Percentiles rank a stretch among this genome's conserved stretches.
These are phyloP conservation scores for Monocercomonoides exilis DNA, from an alignment of 78 protist species.

Conservation along the genomic window DNA sequence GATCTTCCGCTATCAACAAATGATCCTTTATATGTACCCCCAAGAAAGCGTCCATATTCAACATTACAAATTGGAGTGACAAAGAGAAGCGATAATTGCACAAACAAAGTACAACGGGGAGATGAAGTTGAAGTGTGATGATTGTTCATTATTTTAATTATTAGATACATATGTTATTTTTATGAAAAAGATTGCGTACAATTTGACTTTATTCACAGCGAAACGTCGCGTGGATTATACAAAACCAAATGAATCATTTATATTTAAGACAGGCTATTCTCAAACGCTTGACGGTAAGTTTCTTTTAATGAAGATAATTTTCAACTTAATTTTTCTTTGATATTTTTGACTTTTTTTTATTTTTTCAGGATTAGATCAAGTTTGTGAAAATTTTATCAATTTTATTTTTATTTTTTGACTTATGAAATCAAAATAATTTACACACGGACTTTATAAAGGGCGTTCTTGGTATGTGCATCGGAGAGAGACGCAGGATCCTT, in stretches of 20 bases:
- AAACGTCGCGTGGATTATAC: background rate
- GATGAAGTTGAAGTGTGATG: background rate
- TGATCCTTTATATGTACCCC: background rate
- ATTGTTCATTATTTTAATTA: background rate
- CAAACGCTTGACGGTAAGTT: background rate
- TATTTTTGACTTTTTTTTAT: too few species aligned
- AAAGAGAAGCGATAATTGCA: background rate
- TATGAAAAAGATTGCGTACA: background rate
- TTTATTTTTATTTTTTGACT: too few species aligned
- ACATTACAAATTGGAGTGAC: background rate
- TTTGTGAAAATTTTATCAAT: too few species aligned
- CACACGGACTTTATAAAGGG: too few species aligned
- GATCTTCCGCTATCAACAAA: too few species aligned
- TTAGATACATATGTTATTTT: background rate
- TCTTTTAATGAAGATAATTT: background rate
- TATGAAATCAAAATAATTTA: too few species aligned
- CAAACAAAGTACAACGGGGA: background rate
- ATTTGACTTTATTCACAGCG: background rate
- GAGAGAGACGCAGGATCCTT: background rate
- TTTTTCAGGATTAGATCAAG: too few species aligned
- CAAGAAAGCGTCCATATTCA: background rate
- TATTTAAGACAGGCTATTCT: background rate
- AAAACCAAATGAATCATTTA: background rate
- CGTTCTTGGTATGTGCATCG: background rate
- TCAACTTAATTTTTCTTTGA: background rate